Evolutionary conservation across 148 eudicot genomes (phyloP).

Genomic region (Arctostaphylos glauca): DNA sequence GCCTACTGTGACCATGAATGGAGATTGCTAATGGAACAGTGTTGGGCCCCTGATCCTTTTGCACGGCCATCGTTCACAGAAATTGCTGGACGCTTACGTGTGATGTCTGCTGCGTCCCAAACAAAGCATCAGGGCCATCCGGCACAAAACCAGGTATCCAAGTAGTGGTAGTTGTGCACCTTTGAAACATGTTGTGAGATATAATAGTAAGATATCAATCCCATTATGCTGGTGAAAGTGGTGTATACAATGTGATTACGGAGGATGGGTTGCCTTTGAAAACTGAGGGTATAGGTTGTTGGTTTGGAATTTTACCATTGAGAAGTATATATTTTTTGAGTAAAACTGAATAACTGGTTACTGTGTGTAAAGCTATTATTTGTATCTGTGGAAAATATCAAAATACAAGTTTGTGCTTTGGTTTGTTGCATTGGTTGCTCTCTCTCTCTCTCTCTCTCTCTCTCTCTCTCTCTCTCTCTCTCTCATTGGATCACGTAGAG

Average conservation of each 20-base stretch:
- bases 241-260: constrained; percentile 2
- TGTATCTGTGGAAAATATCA: constrained; percentile 6
- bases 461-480: neutral
- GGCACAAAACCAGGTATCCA: constrained; percentile 19
- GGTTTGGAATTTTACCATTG: constrained; percentile 4
- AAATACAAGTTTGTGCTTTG: neutral
- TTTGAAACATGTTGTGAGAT: neutral
- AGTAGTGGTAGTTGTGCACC: neutral
- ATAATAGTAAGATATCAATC: neutral
- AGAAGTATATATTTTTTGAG: constrained; percentile 4
- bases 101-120: constrained; percentile 28
- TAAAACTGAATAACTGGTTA: neutral
- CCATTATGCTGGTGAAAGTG: neutral
- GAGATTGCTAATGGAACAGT: constrained; percentile 46
- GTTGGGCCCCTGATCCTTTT: constrained; percentile 52
- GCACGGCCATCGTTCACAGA: constrained; percentile 47
- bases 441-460: too few species aligned
- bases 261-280: constrained; percentile 12
- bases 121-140: constrained; percentile 17
- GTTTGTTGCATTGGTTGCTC: neutral
- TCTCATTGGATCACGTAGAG: too few species aligned
- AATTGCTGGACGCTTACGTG: constrained; percentile 40
- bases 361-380: constrained; percentile 15
- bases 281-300: neutral
- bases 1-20: constrained; percentile 44